Conservation (phyloP, 225 moss, liverwort and hornwort species). For the Bryum argenteum region DNA sequence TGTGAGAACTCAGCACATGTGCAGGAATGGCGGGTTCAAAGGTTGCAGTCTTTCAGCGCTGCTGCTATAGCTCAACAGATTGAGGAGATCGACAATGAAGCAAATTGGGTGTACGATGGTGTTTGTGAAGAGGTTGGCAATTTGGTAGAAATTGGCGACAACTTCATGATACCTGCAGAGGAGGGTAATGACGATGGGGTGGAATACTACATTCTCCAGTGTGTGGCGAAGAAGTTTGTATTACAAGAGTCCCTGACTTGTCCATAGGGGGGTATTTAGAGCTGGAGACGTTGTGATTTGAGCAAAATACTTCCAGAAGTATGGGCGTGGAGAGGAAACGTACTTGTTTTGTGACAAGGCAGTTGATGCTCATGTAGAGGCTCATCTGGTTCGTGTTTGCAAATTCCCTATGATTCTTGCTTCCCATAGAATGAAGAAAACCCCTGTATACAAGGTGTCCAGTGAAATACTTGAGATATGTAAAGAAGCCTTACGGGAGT, state of each 20-base stretch:
- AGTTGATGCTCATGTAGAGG: not conserved
- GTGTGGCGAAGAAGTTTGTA: too few relatives aligned
- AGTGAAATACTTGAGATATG: not conserved
- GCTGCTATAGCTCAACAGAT: not conserved
- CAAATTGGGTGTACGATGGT: not conserved
- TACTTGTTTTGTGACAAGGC: not conserved
- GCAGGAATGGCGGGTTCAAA: not conserved
- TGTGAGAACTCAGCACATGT: constrained; percentile 1
- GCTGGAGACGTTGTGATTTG: too few relatives aligned
- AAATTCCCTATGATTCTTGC: not conserved
- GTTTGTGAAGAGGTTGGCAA: too few relatives aligned
- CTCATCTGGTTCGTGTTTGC: not conserved
- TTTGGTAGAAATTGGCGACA: too few relatives aligned
- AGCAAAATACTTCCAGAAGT: not conserved
- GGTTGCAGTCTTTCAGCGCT: not conserved
- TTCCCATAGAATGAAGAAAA: not conserved
- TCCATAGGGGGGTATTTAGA: too few relatives aligned
- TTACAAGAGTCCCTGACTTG: too few relatives aligned
- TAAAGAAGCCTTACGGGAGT: not conserved
- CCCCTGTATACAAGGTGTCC: not conserved
- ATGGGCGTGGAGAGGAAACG: not conserved
- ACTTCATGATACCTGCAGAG: too few relatives aligned
- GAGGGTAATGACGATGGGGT: too few relatives aligned
- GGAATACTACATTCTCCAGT: too few relatives aligned
- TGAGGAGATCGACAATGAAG: not conserved